phyloP scores from a whole-genome alignment of 78 protist species.

The Dictyostelium purpureum region DNA sequence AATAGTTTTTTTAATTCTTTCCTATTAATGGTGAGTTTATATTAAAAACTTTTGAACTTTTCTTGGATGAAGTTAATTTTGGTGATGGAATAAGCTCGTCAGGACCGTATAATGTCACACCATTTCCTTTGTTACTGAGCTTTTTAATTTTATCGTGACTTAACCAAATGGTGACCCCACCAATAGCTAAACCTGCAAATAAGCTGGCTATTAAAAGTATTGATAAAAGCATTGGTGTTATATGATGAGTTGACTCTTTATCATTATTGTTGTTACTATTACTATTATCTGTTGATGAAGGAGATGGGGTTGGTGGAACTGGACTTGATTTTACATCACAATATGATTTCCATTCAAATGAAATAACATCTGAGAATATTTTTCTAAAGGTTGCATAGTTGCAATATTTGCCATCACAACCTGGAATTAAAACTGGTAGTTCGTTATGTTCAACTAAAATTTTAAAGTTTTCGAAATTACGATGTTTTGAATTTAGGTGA shows the following conservation, averaged over 20 bases:
- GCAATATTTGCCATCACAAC: constrained; percentile 64
- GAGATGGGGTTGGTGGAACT: no score
- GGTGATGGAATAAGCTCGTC: not conserved
- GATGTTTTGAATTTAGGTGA: no score
- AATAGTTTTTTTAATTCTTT: no score
- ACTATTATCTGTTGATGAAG: not conserved
- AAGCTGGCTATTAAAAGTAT: not conserved
- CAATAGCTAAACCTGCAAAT: not conserved
- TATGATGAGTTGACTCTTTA: no score
- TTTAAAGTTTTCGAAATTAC: no score
- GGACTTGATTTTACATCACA: constrained; percentile 3
- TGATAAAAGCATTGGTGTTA: not conserved
- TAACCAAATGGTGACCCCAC: not conserved
- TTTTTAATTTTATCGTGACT: not conserved
- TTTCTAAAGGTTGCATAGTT: constrained; percentile 18
- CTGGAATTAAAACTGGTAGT: constrained; percentile 28
- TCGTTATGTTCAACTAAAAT: constrained; percentile 57
- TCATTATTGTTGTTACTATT: not conserved
- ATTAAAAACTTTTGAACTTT: not conserved
- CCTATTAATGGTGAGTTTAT: not conserved
- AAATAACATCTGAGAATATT: not conserved
- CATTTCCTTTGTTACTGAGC: not conserved
- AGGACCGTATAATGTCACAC: not conserved
- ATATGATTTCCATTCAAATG: constrained; percentile 26
- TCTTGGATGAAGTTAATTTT: not conserved